These are phyloP conservation scores for Aphanomyces stellatus DNA, from an alignment of 352 stramenopile species.

Conservation along the genomic window DNA sequence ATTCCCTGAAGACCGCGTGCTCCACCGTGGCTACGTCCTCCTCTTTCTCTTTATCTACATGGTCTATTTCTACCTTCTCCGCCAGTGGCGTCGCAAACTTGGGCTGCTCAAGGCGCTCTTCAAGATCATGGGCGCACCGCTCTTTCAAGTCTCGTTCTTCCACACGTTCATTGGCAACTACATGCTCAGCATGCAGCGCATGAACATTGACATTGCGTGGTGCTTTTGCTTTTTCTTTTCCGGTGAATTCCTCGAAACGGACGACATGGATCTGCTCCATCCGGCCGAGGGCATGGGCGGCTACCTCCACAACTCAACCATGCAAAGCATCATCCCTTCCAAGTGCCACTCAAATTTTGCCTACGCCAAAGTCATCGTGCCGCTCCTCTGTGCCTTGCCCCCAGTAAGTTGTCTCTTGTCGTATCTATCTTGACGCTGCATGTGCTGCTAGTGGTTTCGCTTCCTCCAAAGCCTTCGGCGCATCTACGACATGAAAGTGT, in stretches of 20 bases:
- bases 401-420: constrained; percentile 34
- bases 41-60: constrained; percentile 89
- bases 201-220: constrained; percentile 87
- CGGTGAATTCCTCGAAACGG: constrained; percentile 81
- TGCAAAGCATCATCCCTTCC: constrained; percentile 14
- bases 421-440: neutral
- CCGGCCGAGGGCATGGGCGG: constrained; percentile 40
- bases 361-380: constrained; percentile 93
- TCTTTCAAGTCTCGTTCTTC: constrained; percentile 92
- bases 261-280: constrained; percentile 22
- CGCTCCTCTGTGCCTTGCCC: constrained; percentile 91
- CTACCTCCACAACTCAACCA: constrained; percentile 20
- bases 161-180: constrained; percentile 87
- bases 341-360: constrained; percentile 54
- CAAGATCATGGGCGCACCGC: constrained; percentile 85
- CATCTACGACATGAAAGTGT: constrained; percentile 92
- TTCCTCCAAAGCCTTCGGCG: constrained; percentile 96
- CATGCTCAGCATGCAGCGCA: constrained; percentile 74
- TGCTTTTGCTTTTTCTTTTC: constrained; percentile 93
- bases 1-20: constrained; percentile 54
- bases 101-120: constrained; percentile 82
- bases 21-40: constrained; percentile 87
- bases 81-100: constrained; percentile 65
- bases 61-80: constrained; percentile 90
- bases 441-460: constrained; percentile 69